Conservation (phyloP, 441 rosid species). For the Brassica hybrid region DNA sequence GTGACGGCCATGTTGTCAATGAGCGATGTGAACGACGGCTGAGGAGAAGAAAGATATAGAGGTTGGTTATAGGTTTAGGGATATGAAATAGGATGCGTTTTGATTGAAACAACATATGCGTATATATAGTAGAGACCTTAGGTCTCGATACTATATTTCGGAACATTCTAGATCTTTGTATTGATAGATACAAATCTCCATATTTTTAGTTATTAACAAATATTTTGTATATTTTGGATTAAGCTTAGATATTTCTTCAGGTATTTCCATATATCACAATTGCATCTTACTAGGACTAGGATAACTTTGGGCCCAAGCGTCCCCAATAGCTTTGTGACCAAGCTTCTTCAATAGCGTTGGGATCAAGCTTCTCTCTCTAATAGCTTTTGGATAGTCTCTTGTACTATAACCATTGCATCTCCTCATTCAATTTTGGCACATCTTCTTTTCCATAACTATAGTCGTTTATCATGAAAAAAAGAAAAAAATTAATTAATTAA, state of each 20-base stretch:
- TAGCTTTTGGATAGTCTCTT: too few species aligned
- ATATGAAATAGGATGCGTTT: too few species aligned
- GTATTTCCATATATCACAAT: constrained; percentile 1
- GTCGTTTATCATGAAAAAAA: too few species aligned
- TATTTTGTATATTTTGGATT: not conserved
- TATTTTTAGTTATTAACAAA: constrained; percentile 8
- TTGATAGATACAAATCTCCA: not conserved
- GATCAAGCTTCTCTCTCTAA: too few species aligned
- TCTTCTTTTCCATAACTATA: too few species aligned
- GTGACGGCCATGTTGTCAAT: constrained; percentile 3
- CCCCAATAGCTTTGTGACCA: not conserved
- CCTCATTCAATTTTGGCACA: too few species aligned
- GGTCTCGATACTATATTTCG: not conserved
- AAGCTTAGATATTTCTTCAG: not conserved
- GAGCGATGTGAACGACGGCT: not conserved
- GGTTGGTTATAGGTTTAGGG: too few species aligned
- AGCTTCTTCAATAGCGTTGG: not conserved
- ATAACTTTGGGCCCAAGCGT: not conserved
- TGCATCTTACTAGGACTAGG: not conserved
- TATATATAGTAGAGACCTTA: not conserved
- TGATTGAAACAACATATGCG: too few species aligned
- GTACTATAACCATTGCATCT: too few species aligned
- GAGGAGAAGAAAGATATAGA: too few species aligned
- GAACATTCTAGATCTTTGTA: not conserved
- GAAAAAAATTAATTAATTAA: too few species aligned